A percentile compares a stretch with the other conserved stretches of the same genome.
Evolutionary conservation across 768 basidiomycete species (phyloP).

Genomic region (Jaapia argillacea): DNA sequence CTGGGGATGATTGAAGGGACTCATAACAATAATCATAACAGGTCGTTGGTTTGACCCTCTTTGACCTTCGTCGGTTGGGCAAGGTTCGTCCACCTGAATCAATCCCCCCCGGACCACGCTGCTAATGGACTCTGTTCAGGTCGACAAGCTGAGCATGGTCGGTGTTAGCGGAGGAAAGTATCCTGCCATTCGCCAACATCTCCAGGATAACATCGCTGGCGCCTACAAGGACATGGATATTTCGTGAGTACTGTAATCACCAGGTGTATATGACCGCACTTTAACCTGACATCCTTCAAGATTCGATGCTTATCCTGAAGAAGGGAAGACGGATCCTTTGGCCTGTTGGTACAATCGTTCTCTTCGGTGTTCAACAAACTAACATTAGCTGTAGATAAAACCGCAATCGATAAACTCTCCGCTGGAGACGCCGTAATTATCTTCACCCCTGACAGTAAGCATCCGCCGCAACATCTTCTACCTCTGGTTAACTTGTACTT

Average conservation of each 20-base stretch:
- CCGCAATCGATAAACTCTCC: conserved; percentile 65
- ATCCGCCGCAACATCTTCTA: background rate
- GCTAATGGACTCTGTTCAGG: conserved; percentile 25
- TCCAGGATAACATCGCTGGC: conserved; percentile 71
- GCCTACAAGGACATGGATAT: conserved; percentile 86
- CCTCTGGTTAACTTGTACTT: background rate
- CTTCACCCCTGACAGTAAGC: conserved; percentile 84
- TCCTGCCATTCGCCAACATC: conserved; percentile 73
- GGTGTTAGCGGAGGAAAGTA: conserved; percentile 86
- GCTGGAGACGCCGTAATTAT: conserved; percentile 87
- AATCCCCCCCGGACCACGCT: background rate
- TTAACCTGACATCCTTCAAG: no score
- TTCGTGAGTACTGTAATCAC: conserved; percentile 35
- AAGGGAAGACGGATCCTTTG: conserved; percentile 56
- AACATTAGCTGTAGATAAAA: conserved; percentile 44
- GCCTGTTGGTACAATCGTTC: conserved; percentile 51
- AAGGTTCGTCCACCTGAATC: conserved; percentile 36
- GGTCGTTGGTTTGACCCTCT: conserved; percentile 86
- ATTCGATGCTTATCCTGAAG: conserved; percentile 74
- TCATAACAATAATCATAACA: conserved; percentile 24
- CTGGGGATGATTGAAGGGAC: background rate
- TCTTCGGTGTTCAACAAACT: background rate
- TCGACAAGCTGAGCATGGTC: conserved; percentile 75
- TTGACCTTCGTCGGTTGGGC: conserved; percentile 77
- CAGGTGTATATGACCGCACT: no score